These are phyloP conservation scores for Geotrichum cucujoidarum DNA, from an alignment of 1,139 yeast genomes.

Conservation along the genomic window DNA sequence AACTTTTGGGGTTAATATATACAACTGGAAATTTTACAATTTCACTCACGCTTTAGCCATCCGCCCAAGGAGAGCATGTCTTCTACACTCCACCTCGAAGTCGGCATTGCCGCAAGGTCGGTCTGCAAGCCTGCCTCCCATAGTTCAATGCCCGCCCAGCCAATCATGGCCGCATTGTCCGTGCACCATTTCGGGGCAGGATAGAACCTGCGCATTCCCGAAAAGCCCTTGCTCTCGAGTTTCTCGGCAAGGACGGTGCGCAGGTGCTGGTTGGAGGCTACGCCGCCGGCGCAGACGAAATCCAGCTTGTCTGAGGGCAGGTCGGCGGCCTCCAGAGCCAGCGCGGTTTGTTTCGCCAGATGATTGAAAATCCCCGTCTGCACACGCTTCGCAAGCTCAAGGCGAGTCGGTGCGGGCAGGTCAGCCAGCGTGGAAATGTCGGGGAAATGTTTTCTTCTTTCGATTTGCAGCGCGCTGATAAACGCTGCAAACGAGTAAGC, in stretches of 20 bases:
- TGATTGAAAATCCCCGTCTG: conserved; percentile 71
- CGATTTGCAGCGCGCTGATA: conserved; percentile 26
- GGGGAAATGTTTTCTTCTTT: conserved; percentile 16
- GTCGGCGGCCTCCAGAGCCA: conserved; percentile 38
- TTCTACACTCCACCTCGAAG: conserved; percentile 65
- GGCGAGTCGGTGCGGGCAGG: conserved; percentile 26
- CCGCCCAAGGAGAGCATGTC: conserved; percentile 22
- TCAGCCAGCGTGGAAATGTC: conserved; percentile 4
- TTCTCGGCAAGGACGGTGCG: conserved; percentile 49
- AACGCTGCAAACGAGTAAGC: conserved; percentile 67
- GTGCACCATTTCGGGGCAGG: conserved; percentile 77
- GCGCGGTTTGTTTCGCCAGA: conserved; percentile 56
- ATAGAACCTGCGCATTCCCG: conserved; percentile 44
- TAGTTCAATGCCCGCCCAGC: conserved; percentile 91
- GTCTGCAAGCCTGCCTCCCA: conserved; percentile 54
- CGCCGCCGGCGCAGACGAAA: conserved; percentile 90
- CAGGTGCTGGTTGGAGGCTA: conserved; percentile 66
- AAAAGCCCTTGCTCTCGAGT: conserved; percentile 35
- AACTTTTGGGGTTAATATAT: not conserved
- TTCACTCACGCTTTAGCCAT: conserved; percentile 17
- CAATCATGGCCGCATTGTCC: conserved; percentile 96
- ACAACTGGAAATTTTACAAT: too few species aligned
- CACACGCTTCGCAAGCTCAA: conserved; percentile 52
- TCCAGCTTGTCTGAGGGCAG: conserved; percentile 34
- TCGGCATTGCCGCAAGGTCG: conserved; percentile 51